phyloP scores from a whole-genome alignment of 148 eudicot genomes.

The Rhododendron williamsianum region DNA sequence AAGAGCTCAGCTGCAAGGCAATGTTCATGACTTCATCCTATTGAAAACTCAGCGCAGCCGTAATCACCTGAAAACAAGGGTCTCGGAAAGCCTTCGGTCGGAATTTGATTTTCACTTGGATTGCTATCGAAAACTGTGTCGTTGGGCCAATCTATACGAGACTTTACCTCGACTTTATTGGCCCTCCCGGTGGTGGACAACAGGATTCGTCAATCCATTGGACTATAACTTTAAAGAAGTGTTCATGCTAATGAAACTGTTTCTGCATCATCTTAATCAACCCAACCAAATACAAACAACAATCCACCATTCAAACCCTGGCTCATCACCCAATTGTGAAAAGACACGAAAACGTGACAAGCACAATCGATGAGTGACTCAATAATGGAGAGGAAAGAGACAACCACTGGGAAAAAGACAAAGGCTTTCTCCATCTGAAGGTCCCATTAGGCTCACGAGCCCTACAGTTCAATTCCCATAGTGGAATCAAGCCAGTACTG shows the following conservation, averaged over 20 bases:
- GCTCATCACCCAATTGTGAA: not conserved
- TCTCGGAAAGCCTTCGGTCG: not conserved
- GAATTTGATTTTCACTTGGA: not conserved
- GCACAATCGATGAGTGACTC: not conserved
- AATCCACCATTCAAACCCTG: not conserved
- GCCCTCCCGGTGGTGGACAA: not conserved
- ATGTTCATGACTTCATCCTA: not conserved
- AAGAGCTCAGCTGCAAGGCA: not conserved
- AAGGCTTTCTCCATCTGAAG: not conserved
- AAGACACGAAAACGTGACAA: not conserved
- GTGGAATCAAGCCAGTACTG: not conserved
- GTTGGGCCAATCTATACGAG: not conserved
- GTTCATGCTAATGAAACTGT: not conserved
- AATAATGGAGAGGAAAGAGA: not conserved
- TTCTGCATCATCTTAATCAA: not conserved
- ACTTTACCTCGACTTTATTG: not conserved
- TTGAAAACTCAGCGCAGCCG: too few species aligned
- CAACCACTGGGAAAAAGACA: not conserved
- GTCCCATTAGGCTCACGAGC: slow-evolving; percentile 4
- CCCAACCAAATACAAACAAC: not conserved
- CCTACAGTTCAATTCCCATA: not conserved
- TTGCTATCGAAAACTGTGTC: not conserved
- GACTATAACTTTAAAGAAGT: not conserved
- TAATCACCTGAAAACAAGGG: not conserved
- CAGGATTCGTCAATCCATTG: not conserved